Base-by-base conservation (phyloP, 306 rosid genomes). In the Luffa aegyptiaca region DNA sequence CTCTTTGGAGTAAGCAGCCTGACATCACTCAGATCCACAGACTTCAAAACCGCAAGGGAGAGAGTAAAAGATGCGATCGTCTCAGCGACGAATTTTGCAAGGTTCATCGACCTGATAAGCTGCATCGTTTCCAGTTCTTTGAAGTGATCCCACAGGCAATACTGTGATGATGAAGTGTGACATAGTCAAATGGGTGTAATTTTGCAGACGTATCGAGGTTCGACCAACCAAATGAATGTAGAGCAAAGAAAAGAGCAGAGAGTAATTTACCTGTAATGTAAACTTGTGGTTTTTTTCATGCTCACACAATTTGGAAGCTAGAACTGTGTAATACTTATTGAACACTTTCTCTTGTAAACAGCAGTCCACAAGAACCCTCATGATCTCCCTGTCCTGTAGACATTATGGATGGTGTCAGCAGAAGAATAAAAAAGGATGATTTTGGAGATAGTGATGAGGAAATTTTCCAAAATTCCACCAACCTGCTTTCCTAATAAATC, bases 261-360 rank as follows among this genome's bases (percentile, higher is more conserved):
- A 85, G 75, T 76, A 51, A 52, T 74, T 64, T 84, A 94, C 98
- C 96, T 94, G 97, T 39, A 95, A 87, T 31, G 98, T 95, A 78
- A 95, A 92, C 86, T 90, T 95, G 86, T 95, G 97, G 85, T 91
- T 92, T 84, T 92, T 95, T 79, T 95, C 97, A 87, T 92, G 93
- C 83, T 87, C 95, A 10, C 98, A 95, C 90, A 95, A 84, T 85
- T 90, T 95, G 80, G 92, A 79, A 84, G 98, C 97, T 71, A 95
- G 87, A 68, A 88, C 85, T 35, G 97, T 87, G 83, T 92, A 95
- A 77, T 91, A 95, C 91, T 95, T 95, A 83, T 95, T 92, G 80
- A 92, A 95, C 57, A 89, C 90, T 79, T 89, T 90, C 93, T 92
- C 98, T 85, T 92, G 97, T 82, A 95, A 87, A 86, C 98, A 95